Evolutionary conservation across 805 yeast species (phyloP), one percentile per base, ranked within the genome.

Genomic region (Candida verbasci): DNA sequence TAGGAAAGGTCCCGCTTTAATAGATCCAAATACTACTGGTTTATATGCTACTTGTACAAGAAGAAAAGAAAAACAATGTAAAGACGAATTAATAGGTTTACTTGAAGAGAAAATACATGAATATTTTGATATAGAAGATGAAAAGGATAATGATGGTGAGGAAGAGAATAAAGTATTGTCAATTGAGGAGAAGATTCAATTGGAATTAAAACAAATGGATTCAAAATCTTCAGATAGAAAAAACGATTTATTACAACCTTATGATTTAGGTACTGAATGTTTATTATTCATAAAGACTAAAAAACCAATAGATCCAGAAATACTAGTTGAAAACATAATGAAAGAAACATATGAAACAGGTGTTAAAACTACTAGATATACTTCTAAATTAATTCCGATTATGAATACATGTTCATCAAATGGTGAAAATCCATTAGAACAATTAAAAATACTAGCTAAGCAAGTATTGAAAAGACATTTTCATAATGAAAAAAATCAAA

Each of bases 21-120:
- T 89, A 14, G 96, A 89, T 50, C 95, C 96, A 0, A 82, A 82
- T 26, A 84, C 93, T 37, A 65, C 81, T 25, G 98, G 98, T 0
- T 70, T 93, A 0, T 93, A 85, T 58, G 95, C 88, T 9, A 85
- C 97, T 0, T 91, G 97, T 58, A 76, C 78, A 34, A 72, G 96
- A 48, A 82, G 83, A 25, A 78, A 81, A 41, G 98, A 93, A 56
- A 71, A 71, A 37, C 78, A 74, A 36, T 86, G 94, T 42, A 72
- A 82, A n/a, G 78, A 77, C 44, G 97, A 88, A 55, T 61, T 88
- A 47, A 68, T 74, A 42, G 57, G 65, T 39, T 53, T 86, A 8
- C 70, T 88, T 28, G 60, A 50, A 4, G 69, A 65, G 34, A 62
- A 64, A 39, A 54, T 60, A 8, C 62, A 53, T 29, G 54, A 62